phyloP scores from a whole-genome alignment of 2,329 filamentous ascomycete species.

The Colletotrichum sp. region DNA sequence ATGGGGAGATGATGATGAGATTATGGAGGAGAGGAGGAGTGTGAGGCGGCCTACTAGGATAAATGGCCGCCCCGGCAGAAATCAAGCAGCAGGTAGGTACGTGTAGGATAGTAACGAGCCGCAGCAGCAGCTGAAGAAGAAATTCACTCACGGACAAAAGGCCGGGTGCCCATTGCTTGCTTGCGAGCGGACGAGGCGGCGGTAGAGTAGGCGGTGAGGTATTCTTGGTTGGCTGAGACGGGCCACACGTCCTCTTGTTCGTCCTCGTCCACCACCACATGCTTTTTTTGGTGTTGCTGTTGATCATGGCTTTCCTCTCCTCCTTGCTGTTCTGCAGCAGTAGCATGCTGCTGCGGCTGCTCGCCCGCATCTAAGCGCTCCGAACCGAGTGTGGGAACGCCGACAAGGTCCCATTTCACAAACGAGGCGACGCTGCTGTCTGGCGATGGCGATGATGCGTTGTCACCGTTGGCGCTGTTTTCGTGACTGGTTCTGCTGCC shows the following conservation, averaged over 20 bases:
- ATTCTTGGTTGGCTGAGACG: slow-evolving; percentile 29
- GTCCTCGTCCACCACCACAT: slow-evolving; percentile 16
- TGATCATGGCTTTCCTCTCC: background rate
- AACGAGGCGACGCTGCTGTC: background rate
- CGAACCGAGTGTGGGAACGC: background rate
- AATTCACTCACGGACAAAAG: slow-evolving; percentile 39
- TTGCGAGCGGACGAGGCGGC: slow-evolving; percentile 34
- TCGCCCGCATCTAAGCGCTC: background rate
- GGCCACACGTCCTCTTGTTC: slow-evolving; percentile 32
- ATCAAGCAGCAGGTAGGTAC: background rate
- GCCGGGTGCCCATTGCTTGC: slow-evolving; percentile 30
- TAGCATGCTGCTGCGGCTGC: background rate
- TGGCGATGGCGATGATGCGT: background rate
- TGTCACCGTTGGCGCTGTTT: background rate
- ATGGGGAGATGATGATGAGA: slow-evolving; percentile 3
- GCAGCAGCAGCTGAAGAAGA: background rate
- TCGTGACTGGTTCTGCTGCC: background rate
- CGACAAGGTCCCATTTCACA: slow-evolving; percentile 21
- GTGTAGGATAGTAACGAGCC: background rate
- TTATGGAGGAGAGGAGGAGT: background rate
- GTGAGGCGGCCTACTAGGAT: background rate
- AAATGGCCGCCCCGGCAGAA: background rate
- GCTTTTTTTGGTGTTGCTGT: background rate
- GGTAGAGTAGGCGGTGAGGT: slow-evolving; percentile 36
- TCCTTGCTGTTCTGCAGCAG: background rate